Conservation (phyloP, 2,329 filamentous ascomycete genomes). For the Fusarium marasasianum region DNA sequence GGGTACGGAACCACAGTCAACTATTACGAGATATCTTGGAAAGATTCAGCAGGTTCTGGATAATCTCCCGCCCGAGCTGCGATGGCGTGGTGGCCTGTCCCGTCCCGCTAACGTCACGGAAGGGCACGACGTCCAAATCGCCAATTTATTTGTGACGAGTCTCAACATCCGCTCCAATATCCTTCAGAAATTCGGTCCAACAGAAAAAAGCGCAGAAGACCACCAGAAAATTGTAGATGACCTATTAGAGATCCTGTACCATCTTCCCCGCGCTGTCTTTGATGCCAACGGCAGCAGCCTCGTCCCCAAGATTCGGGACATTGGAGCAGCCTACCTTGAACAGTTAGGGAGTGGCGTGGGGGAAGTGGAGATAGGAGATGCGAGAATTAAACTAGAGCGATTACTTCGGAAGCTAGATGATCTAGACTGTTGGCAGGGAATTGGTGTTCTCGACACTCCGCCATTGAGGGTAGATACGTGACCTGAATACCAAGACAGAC, state of each 20-base stretch:
- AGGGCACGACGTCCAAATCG: slow-evolving; percentile 50
- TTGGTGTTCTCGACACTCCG: slow-evolving; percentile 16
- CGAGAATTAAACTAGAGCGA: slow-evolving; percentile 41
- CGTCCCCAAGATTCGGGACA: slow-evolving; percentile 51
- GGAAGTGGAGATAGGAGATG: slow-evolving; percentile 6
- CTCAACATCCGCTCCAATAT: slow-evolving; percentile 50
- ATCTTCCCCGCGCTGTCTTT: slow-evolving; percentile 46
- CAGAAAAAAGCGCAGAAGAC: slow-evolving; percentile 23
- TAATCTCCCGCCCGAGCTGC: slow-evolving; percentile 45
- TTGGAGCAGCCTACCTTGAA: slow-evolving; percentile 48
- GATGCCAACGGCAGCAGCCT: slow-evolving; percentile 48
- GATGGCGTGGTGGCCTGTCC: slow-evolving; percentile 50
- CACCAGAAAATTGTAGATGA: slow-evolving; percentile 49
- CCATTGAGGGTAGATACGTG: not conserved
- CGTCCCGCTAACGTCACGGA: slow-evolving; percentile 43
- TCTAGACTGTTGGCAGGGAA: slow-evolving; percentile 46
- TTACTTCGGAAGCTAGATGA: slow-evolving; percentile 45
- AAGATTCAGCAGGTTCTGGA: slow-evolving; percentile 46
- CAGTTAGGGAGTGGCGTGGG: slow-evolving; percentile 25
- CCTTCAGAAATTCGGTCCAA: slow-evolving; percentile 45
- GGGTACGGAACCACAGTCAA: not conserved
- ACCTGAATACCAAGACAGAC: not conserved
- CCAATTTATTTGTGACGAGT: slow-evolving; percentile 50
- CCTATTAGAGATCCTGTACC: slow-evolving; percentile 48
- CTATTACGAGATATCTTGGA: slow-evolving; percentile 19